Evolutionary conservation across 306 rosid genomes (phyloP).

Genomic region (Pterocarpus macrocarpus): DNA sequence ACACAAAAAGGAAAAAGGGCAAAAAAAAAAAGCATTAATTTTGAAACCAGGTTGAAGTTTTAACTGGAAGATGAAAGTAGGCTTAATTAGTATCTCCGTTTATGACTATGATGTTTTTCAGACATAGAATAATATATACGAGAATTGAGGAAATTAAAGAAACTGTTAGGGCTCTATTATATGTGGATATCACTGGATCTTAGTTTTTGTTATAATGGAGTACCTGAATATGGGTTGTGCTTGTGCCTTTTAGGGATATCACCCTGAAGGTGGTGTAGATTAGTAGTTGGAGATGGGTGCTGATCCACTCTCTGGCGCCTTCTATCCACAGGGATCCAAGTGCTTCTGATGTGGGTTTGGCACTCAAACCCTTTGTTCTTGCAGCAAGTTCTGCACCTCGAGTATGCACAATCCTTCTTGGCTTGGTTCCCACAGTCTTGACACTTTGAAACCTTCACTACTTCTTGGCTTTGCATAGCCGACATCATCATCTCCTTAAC

Average conservation of each 20-base stretch:
- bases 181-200: neutral
- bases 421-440: slow-evolving; percentile 86
- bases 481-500: slow-evolving; percentile 43
- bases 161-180: slow-evolving; percentile 31
- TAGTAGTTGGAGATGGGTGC: slow-evolving; percentile 7
- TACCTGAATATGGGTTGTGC: slow-evolving; percentile 48
- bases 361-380: slow-evolving; percentile 71
- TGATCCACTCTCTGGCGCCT: slow-evolving; percentile 51
- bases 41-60: slow-evolving; percentile 8
- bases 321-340: slow-evolving; percentile 69
- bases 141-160: slow-evolving; percentile 11
- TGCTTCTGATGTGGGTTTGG: slow-evolving; percentile 73
- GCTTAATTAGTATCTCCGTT: no score
- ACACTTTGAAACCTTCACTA: slow-evolving; percentile 53
- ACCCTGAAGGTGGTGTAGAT: slow-evolving; percentile 42
- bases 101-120: slow-evolving; percentile 3
- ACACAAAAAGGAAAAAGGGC: neutral
- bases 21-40: neutral
- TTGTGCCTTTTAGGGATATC: slow-evolving; percentile 48
- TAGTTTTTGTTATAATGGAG: neutral
- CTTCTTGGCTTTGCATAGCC: slow-evolving; percentile 37
- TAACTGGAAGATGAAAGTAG: neutral
- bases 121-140: neutral
- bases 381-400: slow-evolving; percentile 81
- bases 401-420: slow-evolving; percentile 67